phyloP scores from a whole-genome alignment of 2,329 filamentous ascomycete species.

The Cladosporium sp. region DNA sequence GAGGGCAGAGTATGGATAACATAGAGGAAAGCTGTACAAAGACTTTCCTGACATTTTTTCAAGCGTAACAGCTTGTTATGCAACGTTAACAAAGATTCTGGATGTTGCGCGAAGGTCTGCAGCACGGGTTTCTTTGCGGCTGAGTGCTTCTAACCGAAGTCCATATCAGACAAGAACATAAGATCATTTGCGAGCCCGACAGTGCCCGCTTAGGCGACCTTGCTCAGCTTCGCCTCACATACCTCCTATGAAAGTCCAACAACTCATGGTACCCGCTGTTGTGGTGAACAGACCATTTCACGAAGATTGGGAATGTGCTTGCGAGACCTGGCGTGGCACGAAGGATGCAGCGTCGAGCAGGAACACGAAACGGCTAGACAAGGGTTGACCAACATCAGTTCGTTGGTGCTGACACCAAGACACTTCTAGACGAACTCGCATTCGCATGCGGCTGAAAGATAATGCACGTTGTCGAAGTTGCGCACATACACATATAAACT shows the following conservation, averaged over 20 bases:
- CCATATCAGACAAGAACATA: too few relatives aligned
- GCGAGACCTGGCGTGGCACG: background rate
- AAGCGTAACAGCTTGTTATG: too few relatives aligned
- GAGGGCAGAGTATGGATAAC: too few relatives aligned
- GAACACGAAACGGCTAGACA: background rate
- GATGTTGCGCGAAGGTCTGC: too few relatives aligned
- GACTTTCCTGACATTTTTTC: too few relatives aligned
- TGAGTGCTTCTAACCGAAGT: background rate
- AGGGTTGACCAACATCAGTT: background rate
- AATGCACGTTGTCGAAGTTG: background rate
- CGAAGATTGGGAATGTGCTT: background rate
- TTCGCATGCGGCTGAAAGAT: background rate
- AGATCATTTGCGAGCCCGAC: background rate
- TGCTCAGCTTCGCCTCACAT: background rate
- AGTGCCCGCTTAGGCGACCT: background rate
- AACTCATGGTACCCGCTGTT: background rate
- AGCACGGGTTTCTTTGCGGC: background rate
- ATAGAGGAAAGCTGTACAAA: too few relatives aligned
- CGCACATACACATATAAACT: background rate
- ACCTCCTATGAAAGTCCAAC: background rate
- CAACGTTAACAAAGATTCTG: background rate
- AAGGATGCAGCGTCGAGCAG: background rate
- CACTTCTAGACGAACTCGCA: background rate
- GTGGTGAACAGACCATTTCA: background rate
- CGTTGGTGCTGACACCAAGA: background rate